phyloP scores from a whole-genome alignment of 176 grass and related monocot genomes.

The Zoysia japonica region DNA sequence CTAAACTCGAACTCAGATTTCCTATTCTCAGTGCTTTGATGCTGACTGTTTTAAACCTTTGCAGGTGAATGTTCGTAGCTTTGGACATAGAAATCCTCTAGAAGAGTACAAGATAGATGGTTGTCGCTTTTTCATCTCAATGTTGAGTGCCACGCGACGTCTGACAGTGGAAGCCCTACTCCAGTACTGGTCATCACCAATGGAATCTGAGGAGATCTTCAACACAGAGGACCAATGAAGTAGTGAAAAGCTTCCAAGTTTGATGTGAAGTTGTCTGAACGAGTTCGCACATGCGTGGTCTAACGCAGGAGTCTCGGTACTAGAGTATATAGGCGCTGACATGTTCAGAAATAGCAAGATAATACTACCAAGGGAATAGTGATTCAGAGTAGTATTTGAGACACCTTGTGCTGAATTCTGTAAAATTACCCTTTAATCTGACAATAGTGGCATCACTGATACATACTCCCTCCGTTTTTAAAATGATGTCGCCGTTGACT shows the following conservation, averaged over 20 bases:
- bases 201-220: constrained; percentile 74
- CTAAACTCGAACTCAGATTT: neutral
- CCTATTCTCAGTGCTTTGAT: neutral
- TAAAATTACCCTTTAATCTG: neutral
- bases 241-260: neutral
- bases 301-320: neutral
- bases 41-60: constrained; percentile 24
- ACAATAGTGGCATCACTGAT: neutral
- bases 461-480: too few species aligned
- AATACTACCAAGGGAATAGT: neutral
- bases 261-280: neutral
- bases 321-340: neutral
- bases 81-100: constrained; percentile 89
- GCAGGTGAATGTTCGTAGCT: constrained; percentile 94
- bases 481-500: too few species aligned
- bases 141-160: constrained; percentile 78
- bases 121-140: constrained; percentile 93
- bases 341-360: neutral
- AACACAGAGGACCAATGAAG: constrained; percentile 41
- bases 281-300: neutral
- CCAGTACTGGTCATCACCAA: constrained; percentile 78
- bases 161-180: constrained; percentile 76
- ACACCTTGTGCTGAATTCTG: neutral
- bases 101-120: constrained; percentile 99
- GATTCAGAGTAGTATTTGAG: too few species aligned